Percentiles rank a stretch among this genome's conserved stretches.
Evolutionary conservation across 1,284 basidiomycete species (phyloP).

Genomic region (Gomphus bonarii): DNA sequence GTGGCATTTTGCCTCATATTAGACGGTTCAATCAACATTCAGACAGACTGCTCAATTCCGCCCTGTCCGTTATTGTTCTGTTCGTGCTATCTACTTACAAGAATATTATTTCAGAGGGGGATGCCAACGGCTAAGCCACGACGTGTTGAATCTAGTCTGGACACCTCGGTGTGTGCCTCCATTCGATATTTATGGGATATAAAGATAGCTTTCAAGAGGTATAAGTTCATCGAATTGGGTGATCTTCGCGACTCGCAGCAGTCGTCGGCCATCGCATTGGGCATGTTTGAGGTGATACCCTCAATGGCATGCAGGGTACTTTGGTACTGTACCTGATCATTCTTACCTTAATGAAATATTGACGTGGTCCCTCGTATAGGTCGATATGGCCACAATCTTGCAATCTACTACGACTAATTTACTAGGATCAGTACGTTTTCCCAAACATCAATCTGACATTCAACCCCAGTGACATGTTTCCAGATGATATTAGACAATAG

Average conservation of each 20-base stretch:
- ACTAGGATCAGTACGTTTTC: constrained; percentile 41
- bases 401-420: constrained; percentile 36
- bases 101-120: constrained; percentile 34
- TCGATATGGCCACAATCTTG: constrained; percentile 36
- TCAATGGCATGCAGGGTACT: not conserved
- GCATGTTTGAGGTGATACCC: constrained; percentile 38
- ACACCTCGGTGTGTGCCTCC: constrained; percentile 19
- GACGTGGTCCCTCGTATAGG: constrained; percentile 19
- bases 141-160: constrained; percentile 26
- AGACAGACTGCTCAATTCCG: constrained; percentile 73
- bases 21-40: constrained; percentile 98
- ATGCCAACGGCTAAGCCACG: constrained; percentile 47
- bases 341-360: not conserved
- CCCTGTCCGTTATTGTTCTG: constrained; percentile 38
- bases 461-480: not conserved
- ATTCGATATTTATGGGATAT: not conserved
- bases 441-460: not conserved
- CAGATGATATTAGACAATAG: constrained; percentile 58
- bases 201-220: not conserved
- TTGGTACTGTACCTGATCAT: not conserved
- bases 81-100: constrained; percentile 1
- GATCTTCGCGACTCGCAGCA: constrained; percentile 68
- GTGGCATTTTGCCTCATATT: constrained; percentile 83
- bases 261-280: constrained; percentile 62
- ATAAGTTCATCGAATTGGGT: constrained; percentile 58